These are phyloP conservation scores for Thecaphora thlaspeos DNA, from an alignment of 1,284 basidiomycete genomes.

Conservation along the genomic window DNA sequence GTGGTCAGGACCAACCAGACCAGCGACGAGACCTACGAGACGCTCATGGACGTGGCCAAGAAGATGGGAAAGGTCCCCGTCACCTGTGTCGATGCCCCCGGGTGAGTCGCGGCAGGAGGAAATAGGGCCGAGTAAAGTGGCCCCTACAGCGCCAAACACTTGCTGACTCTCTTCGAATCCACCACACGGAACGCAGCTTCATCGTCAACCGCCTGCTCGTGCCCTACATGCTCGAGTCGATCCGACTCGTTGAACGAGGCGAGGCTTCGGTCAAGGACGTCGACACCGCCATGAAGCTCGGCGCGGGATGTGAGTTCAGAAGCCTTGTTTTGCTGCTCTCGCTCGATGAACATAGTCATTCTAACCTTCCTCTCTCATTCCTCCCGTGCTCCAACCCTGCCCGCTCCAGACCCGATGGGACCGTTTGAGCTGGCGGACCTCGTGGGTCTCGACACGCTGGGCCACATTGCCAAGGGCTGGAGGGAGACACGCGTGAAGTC, in stretches of 20 bases:
- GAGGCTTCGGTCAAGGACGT: slow-evolving; percentile 65
- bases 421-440: slow-evolving; percentile 65
- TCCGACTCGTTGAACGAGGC: slow-evolving; percentile 65
- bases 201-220: slow-evolving; percentile 64
- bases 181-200: slow-evolving; percentile 56
- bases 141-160: too few species aligned
- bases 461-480: slow-evolving; percentile 63
- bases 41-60: slow-evolving; percentile 61
- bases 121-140: too few species aligned
- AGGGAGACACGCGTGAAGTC: slow-evolving; percentile 60
- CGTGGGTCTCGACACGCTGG: slow-evolving; percentile 62
- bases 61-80: slow-evolving; percentile 64
- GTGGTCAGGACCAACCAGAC: slow-evolving; percentile 63
- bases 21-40: slow-evolving; percentile 60
- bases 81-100: slow-evolving; percentile 62
- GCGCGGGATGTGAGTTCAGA: slow-evolving; percentile 63
- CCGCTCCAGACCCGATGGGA: slow-evolving; percentile 57
- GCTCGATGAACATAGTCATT: too few species aligned
- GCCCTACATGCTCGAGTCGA: slow-evolving; percentile 65
- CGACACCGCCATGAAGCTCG: slow-evolving; percentile 66
- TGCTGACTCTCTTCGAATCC: not conserved
- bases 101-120: too few species aligned
- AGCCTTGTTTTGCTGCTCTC: too few species aligned
- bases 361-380: not conserved
- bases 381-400: not conserved